Base-by-base conservation (phyloP, 2,329 filamentous ascomycete genomes). In the Aspergillus amoenus region DNA sequence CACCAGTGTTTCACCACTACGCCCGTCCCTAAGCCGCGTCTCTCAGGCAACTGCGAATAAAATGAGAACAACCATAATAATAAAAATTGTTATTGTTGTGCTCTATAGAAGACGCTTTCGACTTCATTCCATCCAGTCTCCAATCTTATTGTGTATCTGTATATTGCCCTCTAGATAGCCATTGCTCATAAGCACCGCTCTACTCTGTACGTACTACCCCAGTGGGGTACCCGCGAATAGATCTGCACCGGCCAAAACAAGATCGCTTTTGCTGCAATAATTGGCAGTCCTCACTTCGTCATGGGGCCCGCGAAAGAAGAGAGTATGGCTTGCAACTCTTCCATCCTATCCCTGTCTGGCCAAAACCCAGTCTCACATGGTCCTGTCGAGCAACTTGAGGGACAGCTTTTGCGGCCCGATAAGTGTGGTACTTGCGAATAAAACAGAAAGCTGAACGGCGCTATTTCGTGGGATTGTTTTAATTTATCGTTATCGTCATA, bases 1-100 rank as follows among this genome's bases (percentile, higher is more conserved):
- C 61, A 61, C 63, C 63, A 64, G 63, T 61, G 64, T 66, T 66
- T 66, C 64, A 66, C 62, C 40, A 60, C 39, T 47, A 37, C 24
- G 43, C 49, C 54, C 37, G 42, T 42, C 27, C 18, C 39, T 30
- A 52, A 47, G 52, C 56, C 48, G 50, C 58, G 58, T 64, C 60
- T 62, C 60, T 62, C 56, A 18, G 62, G 60, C 60, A 62, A 62
- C 58, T 57, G 39, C 24, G 37, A 30, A 32, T 52, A 49, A 18
- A 55, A 49, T 27, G 32, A 39, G 18, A 11, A 42, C 42, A 5
- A 39, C 17, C 22, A 45, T 39, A 45, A 44, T 44, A 53, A 24
- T 45, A 24, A 37, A 37, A 37, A 37, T 27, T 53, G 32, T 18
- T 27, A 42, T 55, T 32, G 47, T 47, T 24, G 12, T 52, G 21